phyloP scores from a whole-genome alignment of 2,329 filamentous ascomycete genomes.

The Dichotomopilus funicola region DNA sequence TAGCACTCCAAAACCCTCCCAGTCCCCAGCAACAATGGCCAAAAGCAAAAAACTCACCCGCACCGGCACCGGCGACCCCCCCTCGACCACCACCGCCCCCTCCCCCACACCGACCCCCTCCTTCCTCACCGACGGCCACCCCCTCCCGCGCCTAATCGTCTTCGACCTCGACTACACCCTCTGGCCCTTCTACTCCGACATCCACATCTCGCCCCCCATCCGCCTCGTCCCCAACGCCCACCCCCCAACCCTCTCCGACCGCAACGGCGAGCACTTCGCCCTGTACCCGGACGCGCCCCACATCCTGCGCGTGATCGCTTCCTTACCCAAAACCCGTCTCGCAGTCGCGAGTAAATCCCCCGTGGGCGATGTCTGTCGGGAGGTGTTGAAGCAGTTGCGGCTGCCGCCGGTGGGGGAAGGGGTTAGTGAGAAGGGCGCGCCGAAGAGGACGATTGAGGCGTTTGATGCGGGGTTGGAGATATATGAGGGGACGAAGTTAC shows the following conservation, averaged over 20 bases:
- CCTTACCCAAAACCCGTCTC: conserved; percentile 49
- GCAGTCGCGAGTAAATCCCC: conserved; percentile 75
- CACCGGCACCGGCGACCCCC: conserved; percentile 14
- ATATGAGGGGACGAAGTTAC: conserved; percentile 74
- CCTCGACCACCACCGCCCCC: conserved; percentile 22
- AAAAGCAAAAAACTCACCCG: conserved; percentile 19
- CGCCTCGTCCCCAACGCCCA: conserved; percentile 37
- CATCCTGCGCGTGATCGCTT: conserved; percentile 46
- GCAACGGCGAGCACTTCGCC: conserved; percentile 57
- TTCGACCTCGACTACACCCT: conserved; percentile 98
- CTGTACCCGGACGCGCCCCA: conserved; percentile 66
- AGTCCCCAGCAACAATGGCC: not conserved
- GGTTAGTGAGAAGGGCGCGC: conserved; percentile 4
- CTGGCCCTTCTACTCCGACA: conserved; percentile 99
- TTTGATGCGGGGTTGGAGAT: conserved; percentile 59
- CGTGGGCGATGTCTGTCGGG: conserved; percentile 70
- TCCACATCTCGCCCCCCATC: conserved; percentile 73
- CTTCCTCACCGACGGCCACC: conserved; percentile 50
- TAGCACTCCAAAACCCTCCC: not conserved
- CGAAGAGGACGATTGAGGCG: conserved; percentile 48
- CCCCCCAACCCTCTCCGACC: conserved; percentile 41
- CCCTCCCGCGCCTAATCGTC: conserved; percentile 75
- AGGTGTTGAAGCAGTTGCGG: conserved; percentile 71
- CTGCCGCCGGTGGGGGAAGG: conserved; percentile 30
- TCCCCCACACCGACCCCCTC: conserved; percentile 29